Evolutionary conservation across 176 grass and related monocot species (phyloP).

Genomic region (Sorghum bicolor): DNA sequence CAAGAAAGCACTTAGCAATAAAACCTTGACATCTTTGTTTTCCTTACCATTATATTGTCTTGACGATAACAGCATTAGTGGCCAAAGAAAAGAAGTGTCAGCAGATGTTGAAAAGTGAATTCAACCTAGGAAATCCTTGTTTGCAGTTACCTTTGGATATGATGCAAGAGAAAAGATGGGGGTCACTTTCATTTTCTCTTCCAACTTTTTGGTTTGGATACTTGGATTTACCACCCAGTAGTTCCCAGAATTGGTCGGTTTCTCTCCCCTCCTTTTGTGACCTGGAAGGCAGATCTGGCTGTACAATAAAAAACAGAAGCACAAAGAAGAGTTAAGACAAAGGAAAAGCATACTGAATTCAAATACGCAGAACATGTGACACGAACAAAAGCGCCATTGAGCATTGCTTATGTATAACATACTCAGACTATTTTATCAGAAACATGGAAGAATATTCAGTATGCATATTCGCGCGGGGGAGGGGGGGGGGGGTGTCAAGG

Average conservation of each 20-base stretch:
- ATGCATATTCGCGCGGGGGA: no score
- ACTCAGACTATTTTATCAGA: neutral
- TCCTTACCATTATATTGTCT: conserved; percentile 69
- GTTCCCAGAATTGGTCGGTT: conserved; percentile 84
- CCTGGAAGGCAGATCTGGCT: conserved; percentile 81
- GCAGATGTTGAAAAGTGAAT: conserved; percentile 15
- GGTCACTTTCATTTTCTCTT: conserved; percentile 81
- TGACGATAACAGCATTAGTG: conserved; percentile 31
- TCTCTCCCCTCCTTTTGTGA: conserved; percentile 88
- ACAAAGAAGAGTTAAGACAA: conserved; percentile 6
- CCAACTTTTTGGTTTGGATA: conserved; percentile 79
- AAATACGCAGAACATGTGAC: conserved; percentile 14
- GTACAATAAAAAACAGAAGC: conserved; percentile 25
- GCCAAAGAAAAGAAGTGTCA: neutral
- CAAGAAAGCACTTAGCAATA: neutral
- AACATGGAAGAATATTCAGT: no score
- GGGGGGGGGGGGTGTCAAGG: neutral
- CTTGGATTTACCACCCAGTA: conserved; percentile 83
- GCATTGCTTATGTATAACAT: neutral
- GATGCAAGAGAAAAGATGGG: conserved; percentile 81
- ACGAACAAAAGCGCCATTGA: neutral
- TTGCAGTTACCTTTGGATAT: conserved; percentile 64
- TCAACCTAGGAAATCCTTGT: neutral
- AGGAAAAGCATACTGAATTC: neutral
- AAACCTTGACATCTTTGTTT: neutral